Conservation (phyloP, 2,329 filamentous ascomycete genomes). For the Lachnellula cervina region DNA sequence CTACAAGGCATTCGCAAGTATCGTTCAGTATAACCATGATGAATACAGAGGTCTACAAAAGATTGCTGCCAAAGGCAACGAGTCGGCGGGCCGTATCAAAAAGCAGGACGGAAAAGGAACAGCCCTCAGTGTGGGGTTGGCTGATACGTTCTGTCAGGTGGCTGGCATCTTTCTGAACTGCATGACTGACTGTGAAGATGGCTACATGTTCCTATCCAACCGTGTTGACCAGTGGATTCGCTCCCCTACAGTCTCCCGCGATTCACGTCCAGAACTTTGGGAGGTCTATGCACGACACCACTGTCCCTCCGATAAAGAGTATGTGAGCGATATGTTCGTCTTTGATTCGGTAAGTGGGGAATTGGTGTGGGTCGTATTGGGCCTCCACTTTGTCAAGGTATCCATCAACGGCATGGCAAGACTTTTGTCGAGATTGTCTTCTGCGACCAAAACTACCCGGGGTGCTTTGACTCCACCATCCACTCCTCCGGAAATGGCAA, state of each 20-base stretch:
- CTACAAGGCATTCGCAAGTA: conserved; percentile 4
- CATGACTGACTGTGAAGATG: conserved; percentile 27
- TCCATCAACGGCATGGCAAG: conserved; percentile 29
- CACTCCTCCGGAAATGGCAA: background rate
- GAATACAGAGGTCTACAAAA: conserved; percentile 4
- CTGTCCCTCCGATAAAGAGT: conserved; percentile 23
- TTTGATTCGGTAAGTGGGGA: conserved; percentile 30
- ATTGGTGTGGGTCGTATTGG: conserved; percentile 33
- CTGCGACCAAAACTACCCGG: background rate
- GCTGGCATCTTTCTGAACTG: conserved; percentile 35
- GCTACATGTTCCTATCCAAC: conserved; percentile 33
- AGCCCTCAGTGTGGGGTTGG: conserved; percentile 5
- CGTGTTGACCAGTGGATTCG: conserved; percentile 33
- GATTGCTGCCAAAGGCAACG: background rate
- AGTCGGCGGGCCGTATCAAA: conserved; percentile 3
- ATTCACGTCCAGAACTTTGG: conserved; percentile 19
- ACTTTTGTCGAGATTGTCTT: conserved; percentile 26
- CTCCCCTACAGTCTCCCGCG: conserved; percentile 19
- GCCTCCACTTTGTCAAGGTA: conserved; percentile 31
- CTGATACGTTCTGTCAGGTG: conserved; percentile 35
- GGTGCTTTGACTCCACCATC: background rate
- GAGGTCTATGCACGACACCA: conserved; percentile 30
- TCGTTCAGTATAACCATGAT: conserved; percentile 8
- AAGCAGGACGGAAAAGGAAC: background rate
- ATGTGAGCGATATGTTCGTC: conserved; percentile 33